Percentiles rank a stretch among this genome's conserved stretches.
Conservation (phyloP, 352 stramenopile genomes). For the Elongisporangium prolatum region DNA sequence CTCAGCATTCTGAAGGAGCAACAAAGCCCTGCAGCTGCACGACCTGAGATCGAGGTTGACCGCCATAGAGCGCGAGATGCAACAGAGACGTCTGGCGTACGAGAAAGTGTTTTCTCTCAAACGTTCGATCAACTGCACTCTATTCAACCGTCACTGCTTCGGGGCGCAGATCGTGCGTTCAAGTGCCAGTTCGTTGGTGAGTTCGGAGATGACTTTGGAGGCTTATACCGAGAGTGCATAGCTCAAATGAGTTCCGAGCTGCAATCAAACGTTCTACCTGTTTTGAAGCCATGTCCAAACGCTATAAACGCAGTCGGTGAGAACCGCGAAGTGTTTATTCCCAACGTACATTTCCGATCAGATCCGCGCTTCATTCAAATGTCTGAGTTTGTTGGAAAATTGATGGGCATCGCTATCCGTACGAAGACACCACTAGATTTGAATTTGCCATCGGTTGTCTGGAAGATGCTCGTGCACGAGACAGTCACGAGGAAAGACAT, state of each 20-base stretch:
- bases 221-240: conserved; percentile 87
- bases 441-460: conserved; percentile 89
- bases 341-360: conserved; percentile 53
- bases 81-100: conserved; percentile 45
- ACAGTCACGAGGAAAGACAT: conserved; percentile 74
- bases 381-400: conserved; percentile 93
- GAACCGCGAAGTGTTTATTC: conserved; percentile 87
- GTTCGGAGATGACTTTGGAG: conserved; percentile 89
- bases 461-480: conserved; percentile 90
- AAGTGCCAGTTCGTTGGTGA: conserved; percentile 91
- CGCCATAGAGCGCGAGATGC: conserved; percentile 69
- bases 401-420: conserved; percentile 91
- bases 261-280: conserved; percentile 73
- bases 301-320: conserved; percentile 74
- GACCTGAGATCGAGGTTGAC: conserved; percentile 85
- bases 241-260: conserved; percentile 86
- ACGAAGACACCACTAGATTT: conserved; percentile 92
- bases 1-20: conserved; percentile 84
- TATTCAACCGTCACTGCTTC: conserved; percentile 80
- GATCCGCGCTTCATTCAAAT: conserved; percentile 70
- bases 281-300: conserved; percentile 90
- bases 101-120: conserved; percentile 83
- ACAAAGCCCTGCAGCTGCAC: conserved; percentile 69
- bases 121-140: conserved; percentile 82
- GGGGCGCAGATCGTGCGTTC: conserved; percentile 84